Percentiles rank a stretch among this genome's conserved stretches.
phyloP scores from a whole-genome alignment of 228 moss, liverwort and hornwort genomes.

The Sphagnum magellanicum region DNA sequence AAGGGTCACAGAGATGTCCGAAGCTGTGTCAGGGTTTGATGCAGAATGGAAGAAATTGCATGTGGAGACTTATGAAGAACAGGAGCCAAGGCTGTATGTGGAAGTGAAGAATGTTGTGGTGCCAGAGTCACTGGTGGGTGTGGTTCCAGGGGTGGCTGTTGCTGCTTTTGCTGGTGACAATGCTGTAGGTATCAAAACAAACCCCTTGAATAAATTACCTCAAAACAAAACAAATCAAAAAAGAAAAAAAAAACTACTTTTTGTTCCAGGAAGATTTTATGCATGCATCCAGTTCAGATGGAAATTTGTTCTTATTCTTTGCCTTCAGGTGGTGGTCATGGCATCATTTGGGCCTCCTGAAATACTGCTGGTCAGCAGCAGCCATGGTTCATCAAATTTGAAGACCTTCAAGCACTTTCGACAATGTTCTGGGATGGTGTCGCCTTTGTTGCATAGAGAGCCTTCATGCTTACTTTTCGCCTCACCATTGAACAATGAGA shows the following conservation, averaged over 20 bases:
- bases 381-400: no score
- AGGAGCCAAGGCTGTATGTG: conserved; percentile 8
- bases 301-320: background rate
- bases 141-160: conserved; percentile 40
- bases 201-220: background rate
- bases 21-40: background rate
- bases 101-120: conserved; percentile 37
- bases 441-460: conserved; percentile 12
- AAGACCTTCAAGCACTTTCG: no score
- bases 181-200: conserved; percentile 21
- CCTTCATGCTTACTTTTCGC: conserved; percentile 53
- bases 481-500: conserved; percentile 16
- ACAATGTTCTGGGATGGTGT: no score
- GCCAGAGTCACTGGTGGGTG: conserved; percentile 29
- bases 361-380: conserved; percentile 14
- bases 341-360: conserved; percentile 35
- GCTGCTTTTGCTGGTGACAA: conserved; percentile 53
- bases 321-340: conserved; percentile 48
- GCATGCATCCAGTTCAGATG: background rate
- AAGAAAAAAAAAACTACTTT: no score
- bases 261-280: no score
- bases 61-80: conserved; percentile 14
- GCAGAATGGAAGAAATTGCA: conserved; percentile 28
- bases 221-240: no score
- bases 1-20: background rate